A percentile compares a stretch with the other conserved stretches of the same genome.
Conservation (phyloP, 1,139 yeast genomes). For the Pichia sp. region DNA sequence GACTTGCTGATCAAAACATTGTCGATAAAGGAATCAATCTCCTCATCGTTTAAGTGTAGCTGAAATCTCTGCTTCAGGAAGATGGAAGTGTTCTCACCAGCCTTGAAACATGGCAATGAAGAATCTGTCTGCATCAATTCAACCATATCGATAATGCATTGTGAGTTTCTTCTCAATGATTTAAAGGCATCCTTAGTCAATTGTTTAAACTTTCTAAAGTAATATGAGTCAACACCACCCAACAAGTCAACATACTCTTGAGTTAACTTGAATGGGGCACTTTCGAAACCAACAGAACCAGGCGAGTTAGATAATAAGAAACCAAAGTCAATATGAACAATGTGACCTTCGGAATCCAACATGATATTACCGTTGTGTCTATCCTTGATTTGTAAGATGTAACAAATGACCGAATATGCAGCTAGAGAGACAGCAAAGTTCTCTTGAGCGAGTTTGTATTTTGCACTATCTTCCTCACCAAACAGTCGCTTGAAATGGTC, state of each 20-base stretch:
- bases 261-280: conserved; percentile 92
- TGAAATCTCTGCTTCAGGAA: conserved; percentile 77
- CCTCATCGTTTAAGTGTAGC: conserved; percentile 63
- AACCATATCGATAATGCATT: conserved; percentile 70
- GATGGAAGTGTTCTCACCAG: conserved; percentile 76
- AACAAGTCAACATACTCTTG: conserved; percentile 78
- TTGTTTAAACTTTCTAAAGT: conserved; percentile 50
- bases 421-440: conserved; percentile 83
- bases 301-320: conserved; percentile 89
- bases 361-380: conserved; percentile 95
- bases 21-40: conserved; percentile 73
- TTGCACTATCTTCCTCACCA: conserved; percentile 49
- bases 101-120: conserved; percentile 80
- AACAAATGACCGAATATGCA: conserved; percentile 82
- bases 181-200: conserved; percentile 68
- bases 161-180: conserved; percentile 62
- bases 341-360: conserved; percentile 91
- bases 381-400: conserved; percentile 84
- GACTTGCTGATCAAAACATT: conserved; percentile 67
- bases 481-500: conserved; percentile 74
- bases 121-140: conserved; percentile 93
- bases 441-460: conserved; percentile 66
- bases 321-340: conserved; percentile 94
- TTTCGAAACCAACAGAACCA: conserved; percentile 93
- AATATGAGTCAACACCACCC: conserved; percentile 65